A percentile compares a stretch with the other conserved stretches of the same genome.
These are phyloP conservation scores for Bisporella sp. DNA, from an alignment of 2,329 filamentous ascomycete genomes.

Conservation along the genomic window DNA sequence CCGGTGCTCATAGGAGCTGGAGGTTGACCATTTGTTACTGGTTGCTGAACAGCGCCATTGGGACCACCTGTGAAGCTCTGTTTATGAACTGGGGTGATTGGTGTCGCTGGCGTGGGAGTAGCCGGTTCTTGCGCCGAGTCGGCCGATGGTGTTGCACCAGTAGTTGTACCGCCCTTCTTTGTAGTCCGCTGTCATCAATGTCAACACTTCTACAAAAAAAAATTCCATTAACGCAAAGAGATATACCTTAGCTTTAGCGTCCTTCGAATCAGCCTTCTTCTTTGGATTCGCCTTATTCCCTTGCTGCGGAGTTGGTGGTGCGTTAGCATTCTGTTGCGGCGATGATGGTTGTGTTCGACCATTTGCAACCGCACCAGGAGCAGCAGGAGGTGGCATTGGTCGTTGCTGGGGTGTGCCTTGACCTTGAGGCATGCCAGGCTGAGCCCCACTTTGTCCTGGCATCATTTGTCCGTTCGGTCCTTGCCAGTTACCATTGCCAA, in stretches of 20 bases:
- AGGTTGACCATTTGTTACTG: conserved; percentile 28
- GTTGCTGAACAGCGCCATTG: conserved; percentile 34
- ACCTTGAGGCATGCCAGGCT: conserved; percentile 29
- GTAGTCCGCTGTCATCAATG: conserved; percentile 27
- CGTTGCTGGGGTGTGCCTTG: conserved; percentile 61
- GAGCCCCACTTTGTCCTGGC: conserved; percentile 30
- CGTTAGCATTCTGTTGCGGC: conserved; percentile 55
- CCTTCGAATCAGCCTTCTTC: conserved; percentile 82
- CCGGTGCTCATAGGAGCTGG: conserved; percentile 33
- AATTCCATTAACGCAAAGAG: conserved; percentile 24
- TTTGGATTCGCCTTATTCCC: conserved; percentile 67
- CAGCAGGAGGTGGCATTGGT: conserved; percentile 60
- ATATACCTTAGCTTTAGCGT: conserved; percentile 64
- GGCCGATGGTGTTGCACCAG: conserved; percentile 49
- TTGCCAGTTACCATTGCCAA: conserved; percentile 24
- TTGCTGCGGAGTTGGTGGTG: conserved; percentile 71
- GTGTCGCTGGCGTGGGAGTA: conserved; percentile 53
- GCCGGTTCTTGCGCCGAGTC: conserved; percentile 51
- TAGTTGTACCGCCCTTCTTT: conserved; percentile 53
- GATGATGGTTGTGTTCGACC: conserved; percentile 53
- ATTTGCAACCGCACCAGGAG: conserved; percentile 40
- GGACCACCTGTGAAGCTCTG: conserved; percentile 40
- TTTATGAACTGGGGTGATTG: conserved; percentile 52
- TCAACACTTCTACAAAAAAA: conserved; percentile 28
- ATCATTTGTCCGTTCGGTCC: conserved; percentile 34